phyloP scores from a whole-genome alignment of 345 rosid species.

The Mallotus nudiflorus region DNA sequence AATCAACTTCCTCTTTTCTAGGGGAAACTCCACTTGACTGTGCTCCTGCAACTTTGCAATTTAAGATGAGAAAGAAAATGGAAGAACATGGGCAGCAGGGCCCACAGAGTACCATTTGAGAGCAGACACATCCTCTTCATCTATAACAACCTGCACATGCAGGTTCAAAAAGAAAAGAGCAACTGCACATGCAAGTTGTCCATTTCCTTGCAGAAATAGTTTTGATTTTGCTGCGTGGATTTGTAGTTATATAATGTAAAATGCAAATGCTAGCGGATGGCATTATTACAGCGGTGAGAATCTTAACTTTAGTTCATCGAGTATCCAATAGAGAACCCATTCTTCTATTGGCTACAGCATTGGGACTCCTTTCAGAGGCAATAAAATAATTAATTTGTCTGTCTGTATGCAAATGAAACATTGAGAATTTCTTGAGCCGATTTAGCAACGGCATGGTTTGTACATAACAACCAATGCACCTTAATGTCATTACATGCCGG shows the following conservation, averaged over 20 bases:
- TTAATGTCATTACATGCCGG: not conserved
- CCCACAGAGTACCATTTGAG: conserved; percentile 12
- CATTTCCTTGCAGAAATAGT: conserved; percentile 7
- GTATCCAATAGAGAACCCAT: not conserved
- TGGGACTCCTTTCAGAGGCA: conserved; percentile 3
- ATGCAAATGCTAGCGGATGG: not conserved
- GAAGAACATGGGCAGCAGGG: conserved; percentile 34
- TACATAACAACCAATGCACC: not conserved
- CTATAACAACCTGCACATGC: conserved; percentile 10
- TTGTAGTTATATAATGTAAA: conserved; percentile 10
- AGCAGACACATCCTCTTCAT: not conserved
- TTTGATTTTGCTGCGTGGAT: conserved; percentile 2
- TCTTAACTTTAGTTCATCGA: conserved; percentile 9
- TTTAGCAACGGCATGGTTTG: not conserved
- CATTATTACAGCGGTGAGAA: no score
- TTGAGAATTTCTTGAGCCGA: not conserved
- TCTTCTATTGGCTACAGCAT: not conserved
- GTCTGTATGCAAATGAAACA: not conserved
- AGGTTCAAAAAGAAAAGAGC: not conserved
- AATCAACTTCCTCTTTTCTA: conserved; percentile 16
- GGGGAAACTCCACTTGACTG: conserved; percentile 94
- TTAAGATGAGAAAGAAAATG: conserved; percentile 75
- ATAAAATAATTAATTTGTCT: not conserved
- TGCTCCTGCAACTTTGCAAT: conserved; percentile 81
- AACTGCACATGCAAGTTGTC: conserved; percentile 19